Conservation (phyloP, 2,329 filamentous ascomycete genomes). For the Incumbomyces lentus region DNA sequence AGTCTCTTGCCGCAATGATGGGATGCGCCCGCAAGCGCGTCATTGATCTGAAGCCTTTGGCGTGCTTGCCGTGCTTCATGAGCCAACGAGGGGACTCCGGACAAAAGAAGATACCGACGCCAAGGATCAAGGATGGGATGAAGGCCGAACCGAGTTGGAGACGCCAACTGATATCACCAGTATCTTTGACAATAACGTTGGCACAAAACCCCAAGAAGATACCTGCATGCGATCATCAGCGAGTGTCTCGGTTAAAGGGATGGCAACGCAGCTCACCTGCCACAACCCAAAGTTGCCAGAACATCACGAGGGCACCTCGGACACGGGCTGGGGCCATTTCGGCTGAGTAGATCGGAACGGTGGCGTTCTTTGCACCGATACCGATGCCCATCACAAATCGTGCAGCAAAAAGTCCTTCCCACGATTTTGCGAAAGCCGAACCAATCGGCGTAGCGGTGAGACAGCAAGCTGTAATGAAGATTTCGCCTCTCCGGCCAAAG, state of each 20-base stretch:
- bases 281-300: slow-evolving; percentile 26
- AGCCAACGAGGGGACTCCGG: slow-evolving; percentile 40
- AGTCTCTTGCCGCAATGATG: slow-evolving; percentile 44
- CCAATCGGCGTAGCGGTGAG: slow-evolving; percentile 23
- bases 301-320: slow-evolving; percentile 23
- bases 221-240: slow-evolving; percentile 36
- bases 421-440: slow-evolving; percentile 21
- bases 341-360: slow-evolving; percentile 23
- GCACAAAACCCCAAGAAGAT: slow-evolving; percentile 58
- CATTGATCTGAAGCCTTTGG: slow-evolving; percentile 21
- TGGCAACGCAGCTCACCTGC: slow-evolving; percentile 19
- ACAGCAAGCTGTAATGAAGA: slow-evolving; percentile 26
- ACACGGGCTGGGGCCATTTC: slow-evolving; percentile 22
- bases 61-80: slow-evolving; percentile 21
- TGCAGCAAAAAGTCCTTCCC: slow-evolving; percentile 21
- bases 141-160: slow-evolving; percentile 55
- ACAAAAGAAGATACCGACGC: slow-evolving; percentile 49
- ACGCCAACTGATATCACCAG: slow-evolving; percentile 51
- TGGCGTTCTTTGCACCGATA: slow-evolving; percentile 24
- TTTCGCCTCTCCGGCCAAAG: slow-evolving; percentile 23
- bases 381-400: slow-evolving; percentile 25
- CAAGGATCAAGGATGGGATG: slow-evolving; percentile 52
- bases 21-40: slow-evolving; percentile 16
- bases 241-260: slow-evolving; percentile 36
- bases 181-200: slow-evolving; percentile 53